These are phyloP conservation scores for Prinsepia uniflora DNA, from an alignment of 306 rosid genomes.

Conservation along the genomic window DNA sequence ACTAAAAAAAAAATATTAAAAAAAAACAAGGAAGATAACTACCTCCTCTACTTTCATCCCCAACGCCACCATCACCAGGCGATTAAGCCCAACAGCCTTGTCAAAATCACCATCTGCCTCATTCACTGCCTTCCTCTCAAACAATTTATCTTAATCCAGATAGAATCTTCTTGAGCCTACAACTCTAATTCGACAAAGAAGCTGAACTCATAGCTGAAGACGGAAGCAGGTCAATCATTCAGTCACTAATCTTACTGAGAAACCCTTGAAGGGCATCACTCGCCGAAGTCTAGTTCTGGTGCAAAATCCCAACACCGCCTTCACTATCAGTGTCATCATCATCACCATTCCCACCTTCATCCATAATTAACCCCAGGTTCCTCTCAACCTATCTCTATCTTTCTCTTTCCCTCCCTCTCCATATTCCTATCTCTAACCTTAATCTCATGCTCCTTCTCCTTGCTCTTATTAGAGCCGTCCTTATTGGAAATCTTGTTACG, in stretches of 20 bases:
- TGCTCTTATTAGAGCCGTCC: slow-evolving; percentile 67
- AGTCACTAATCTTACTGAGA: slow-evolving; percentile 86
- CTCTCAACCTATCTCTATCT: slow-evolving; percentile 49
- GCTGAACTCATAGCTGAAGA: slow-evolving; percentile 72
- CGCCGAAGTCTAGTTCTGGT: slow-evolving; percentile 81
- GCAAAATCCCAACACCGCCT: slow-evolving; percentile 70
- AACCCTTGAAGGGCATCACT: slow-evolving; percentile 98
- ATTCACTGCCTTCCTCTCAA: slow-evolving; percentile 99
- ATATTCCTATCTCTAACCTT: slow-evolving; percentile 70
- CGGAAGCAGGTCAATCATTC: slow-evolving; percentile 88
- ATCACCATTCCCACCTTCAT: slow-evolving; percentile 48
- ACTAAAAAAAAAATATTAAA: too few species aligned
- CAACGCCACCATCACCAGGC: too few species aligned
- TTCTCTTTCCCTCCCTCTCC: slow-evolving; percentile 51
- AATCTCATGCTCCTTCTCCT: slow-evolving; percentile 90
- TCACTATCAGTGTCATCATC: slow-evolving; percentile 88
- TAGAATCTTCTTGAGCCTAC: slow-evolving; percentile 82
- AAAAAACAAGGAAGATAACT: too few species aligned
- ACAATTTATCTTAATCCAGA: slow-evolving; percentile 84
- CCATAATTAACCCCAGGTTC: slow-evolving; percentile 59
- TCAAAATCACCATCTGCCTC: slow-evolving; percentile 84
- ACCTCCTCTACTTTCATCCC: too few species aligned
- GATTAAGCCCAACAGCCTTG: too few species aligned
- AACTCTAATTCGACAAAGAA: slow-evolving; percentile 80
- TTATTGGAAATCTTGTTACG: slow-evolving; percentile 60